phyloP scores from a whole-genome alignment of 148 eudicot genomes.

The Vaccinium darrowii region DNA sequence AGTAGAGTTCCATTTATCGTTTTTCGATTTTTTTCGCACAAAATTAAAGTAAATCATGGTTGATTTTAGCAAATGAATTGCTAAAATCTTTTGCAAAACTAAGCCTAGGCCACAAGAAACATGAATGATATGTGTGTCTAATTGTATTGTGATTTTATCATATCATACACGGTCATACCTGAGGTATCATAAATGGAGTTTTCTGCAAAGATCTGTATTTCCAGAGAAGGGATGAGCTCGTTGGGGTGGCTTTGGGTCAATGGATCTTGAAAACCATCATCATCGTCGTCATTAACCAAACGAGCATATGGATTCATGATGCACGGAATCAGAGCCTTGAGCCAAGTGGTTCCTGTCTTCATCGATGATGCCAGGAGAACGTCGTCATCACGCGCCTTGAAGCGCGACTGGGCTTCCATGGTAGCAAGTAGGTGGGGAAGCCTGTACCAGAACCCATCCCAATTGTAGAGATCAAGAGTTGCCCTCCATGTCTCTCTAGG shows the following conservation, averaged over 20 bases:
- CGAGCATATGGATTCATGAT: conserved; percentile 7
- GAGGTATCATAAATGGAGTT: neutral
- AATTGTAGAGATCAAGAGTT: neutral
- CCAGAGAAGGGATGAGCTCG: conserved; percentile 9
- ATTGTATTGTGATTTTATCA: no score
- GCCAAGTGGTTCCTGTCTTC: conserved; percentile 22
- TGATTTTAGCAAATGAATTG: no score
- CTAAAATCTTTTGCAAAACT: no score
- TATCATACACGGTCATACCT: neutral
- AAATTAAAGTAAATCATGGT: no score
- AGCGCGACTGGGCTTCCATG: conserved; percentile 11
- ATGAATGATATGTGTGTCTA: no score
- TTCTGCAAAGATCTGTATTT: neutral
- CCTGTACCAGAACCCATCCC: conserved; percentile 21
- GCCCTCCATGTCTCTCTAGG: conserved; percentile 2
- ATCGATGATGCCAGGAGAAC: conserved; percentile 13
- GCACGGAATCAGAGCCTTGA: conserved; percentile 8
- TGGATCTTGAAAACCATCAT: neutral
- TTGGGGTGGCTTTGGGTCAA: conserved; percentile 13
- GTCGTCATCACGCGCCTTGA: conserved; percentile 18
- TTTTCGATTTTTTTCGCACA: no score
- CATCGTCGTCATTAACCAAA: neutral
- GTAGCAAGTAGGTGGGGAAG: neutral
- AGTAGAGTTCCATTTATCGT: no score
- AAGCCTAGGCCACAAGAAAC: no score